These are phyloP conservation scores for Exophiala aquamarina DNA, from an alignment of 2,329 filamentous ascomycete species.

Conservation along the genomic window DNA sequence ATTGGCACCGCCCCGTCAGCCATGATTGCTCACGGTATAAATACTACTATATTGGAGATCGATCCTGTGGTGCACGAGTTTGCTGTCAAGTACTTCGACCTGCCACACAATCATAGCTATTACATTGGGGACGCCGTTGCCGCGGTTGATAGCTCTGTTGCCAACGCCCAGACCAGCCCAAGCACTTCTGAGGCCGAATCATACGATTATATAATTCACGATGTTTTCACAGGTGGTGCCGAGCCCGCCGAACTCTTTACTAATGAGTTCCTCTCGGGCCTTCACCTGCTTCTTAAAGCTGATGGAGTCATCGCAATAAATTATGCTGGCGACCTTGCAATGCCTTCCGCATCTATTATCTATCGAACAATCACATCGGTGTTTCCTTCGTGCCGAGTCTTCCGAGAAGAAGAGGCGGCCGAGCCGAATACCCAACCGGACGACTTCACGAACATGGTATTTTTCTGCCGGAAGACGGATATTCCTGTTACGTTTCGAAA, in stretches of 20 bases:
- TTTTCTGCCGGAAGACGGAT: constrained; percentile 76
- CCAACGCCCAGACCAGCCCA: constrained; percentile 38
- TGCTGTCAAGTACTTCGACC: constrained; percentile 76
- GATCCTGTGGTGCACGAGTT: constrained; percentile 86
- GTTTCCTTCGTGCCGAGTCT: constrained; percentile 89
- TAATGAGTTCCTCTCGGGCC: constrained; percentile 71
- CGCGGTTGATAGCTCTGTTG: constrained; percentile 58
- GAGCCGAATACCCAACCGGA: constrained; percentile 46
- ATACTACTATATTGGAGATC: constrained; percentile 92
- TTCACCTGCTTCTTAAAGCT: constrained; percentile 70
- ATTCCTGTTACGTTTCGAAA: constrained; percentile 63
- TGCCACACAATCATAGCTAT: constrained; percentile 74
- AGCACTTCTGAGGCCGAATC: constrained; percentile 37
- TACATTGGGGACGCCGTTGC: constrained; percentile 77
- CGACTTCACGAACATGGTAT: constrained; percentile 94
- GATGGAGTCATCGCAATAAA: constrained; percentile 90
- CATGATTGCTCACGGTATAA: constrained; percentile 80
- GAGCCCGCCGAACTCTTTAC: constrained; percentile 90
- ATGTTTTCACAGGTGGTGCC: constrained; percentile 95
- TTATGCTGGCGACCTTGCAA: constrained; percentile 83
- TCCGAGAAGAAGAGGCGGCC: constrained; percentile 68
- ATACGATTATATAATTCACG: constrained; percentile 93
- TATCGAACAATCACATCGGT: constrained; percentile 78
- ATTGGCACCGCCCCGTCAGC: constrained; percentile 90
- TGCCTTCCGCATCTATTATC: constrained; percentile 74